Percentiles rank a stretch among this genome's conserved stretches.
Conservation (phyloP, 2,329 filamentous ascomycete species). For the Aspergillus carbonarius region DNA sequence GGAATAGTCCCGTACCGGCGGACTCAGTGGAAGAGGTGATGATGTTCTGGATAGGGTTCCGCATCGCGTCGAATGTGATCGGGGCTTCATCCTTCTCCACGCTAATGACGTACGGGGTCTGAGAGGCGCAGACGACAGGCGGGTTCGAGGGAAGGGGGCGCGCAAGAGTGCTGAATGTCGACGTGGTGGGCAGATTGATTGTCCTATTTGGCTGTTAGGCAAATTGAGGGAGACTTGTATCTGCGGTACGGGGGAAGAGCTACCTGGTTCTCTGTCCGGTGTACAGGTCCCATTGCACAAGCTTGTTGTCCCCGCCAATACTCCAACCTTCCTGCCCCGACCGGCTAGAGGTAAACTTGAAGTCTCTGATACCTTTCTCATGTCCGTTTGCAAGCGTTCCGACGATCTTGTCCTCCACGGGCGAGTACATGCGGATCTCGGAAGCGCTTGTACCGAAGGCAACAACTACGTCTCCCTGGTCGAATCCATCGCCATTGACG, state of each 20-base stretch:
- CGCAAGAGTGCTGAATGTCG: conserved; percentile 40
- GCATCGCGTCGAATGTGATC: conserved; percentile 49
- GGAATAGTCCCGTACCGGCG: conserved; percentile 40
- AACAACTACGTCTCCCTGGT: conserved; percentile 46
- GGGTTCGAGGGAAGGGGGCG: conserved; percentile 42
- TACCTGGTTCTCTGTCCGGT: conserved; percentile 47
- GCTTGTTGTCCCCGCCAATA: conserved; percentile 53
- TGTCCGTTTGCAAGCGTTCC: conserved; percentile 47
- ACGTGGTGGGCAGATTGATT: conserved; percentile 44
- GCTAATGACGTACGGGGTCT: conserved; percentile 49
- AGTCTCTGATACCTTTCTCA: conserved; percentile 50
- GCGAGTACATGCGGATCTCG: conserved; percentile 52
- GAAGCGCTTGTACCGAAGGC: conserved; percentile 51
- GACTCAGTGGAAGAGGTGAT: conserved; percentile 42
- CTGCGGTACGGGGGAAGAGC: conserved; percentile 5
- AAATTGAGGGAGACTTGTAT: neutral
- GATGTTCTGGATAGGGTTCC: conserved; percentile 49
- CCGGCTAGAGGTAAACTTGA: conserved; percentile 48
- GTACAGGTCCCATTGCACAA: conserved; percentile 53
- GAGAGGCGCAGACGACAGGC: conserved; percentile 52
- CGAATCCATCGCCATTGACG: conserved; percentile 40
- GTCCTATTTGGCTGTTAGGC: conserved; percentile 33
- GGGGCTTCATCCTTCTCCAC: conserved; percentile 41
- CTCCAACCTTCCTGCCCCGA: conserved; percentile 51
- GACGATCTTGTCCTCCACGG: conserved; percentile 48